phyloP scores from a whole-genome alignment of 2,329 filamentous ascomycete species.

The Myotisia sp. region DNA sequence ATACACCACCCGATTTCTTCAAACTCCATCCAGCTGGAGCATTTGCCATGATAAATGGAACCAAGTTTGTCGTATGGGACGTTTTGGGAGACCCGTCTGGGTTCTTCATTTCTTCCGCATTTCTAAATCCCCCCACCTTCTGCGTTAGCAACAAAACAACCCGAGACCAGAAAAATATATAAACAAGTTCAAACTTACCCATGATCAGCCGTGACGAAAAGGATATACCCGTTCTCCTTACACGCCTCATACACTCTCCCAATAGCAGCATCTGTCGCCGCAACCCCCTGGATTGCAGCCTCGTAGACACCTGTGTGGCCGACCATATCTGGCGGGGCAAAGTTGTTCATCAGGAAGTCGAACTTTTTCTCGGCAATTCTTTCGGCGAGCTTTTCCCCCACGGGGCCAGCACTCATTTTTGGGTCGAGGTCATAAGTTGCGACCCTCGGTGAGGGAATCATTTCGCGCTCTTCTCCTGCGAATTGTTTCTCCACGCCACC shows the following conservation, averaged over 20 bases:
- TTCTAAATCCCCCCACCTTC: too few species aligned
- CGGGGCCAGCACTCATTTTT: slow-evolving; percentile 85
- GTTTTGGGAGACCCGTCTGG: slow-evolving; percentile 93
- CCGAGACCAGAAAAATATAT: background rate
- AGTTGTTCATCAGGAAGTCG: slow-evolving; percentile 99
- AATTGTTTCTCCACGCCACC: slow-evolving; percentile 96
- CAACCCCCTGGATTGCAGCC: slow-evolving; percentile 70
- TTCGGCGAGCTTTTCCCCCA: slow-evolving; percentile 80
- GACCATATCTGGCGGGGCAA: slow-evolving; percentile 97
- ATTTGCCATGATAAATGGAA: slow-evolving; percentile 96
- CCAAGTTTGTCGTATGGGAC: slow-evolving; percentile 93
- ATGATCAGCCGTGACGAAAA: slow-evolving; percentile 94
- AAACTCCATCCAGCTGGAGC: slow-evolving; percentile 79
- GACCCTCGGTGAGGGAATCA: slow-evolving; percentile 89
- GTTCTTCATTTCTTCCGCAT: slow-evolving; percentile 98
- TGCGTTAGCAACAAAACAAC: background rate
- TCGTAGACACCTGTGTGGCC: slow-evolving; percentile 97
- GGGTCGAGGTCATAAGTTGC: slow-evolving; percentile 90
- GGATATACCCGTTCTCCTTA: slow-evolving; percentile 80
- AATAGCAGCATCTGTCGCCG: slow-evolving; percentile 86
- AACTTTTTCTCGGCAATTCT: slow-evolving; percentile 72
- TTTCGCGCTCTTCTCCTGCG: slow-evolving; percentile 76
- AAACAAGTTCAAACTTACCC: slow-evolving; percentile 40
- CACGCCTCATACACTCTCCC: slow-evolving; percentile 83
- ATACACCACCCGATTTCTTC: slow-evolving; percentile 71